These are phyloP conservation scores for Pseudocercospora vitis DNA, from an alignment of 2,329 filamentous ascomycete genomes.

Conservation along the genomic window DNA sequence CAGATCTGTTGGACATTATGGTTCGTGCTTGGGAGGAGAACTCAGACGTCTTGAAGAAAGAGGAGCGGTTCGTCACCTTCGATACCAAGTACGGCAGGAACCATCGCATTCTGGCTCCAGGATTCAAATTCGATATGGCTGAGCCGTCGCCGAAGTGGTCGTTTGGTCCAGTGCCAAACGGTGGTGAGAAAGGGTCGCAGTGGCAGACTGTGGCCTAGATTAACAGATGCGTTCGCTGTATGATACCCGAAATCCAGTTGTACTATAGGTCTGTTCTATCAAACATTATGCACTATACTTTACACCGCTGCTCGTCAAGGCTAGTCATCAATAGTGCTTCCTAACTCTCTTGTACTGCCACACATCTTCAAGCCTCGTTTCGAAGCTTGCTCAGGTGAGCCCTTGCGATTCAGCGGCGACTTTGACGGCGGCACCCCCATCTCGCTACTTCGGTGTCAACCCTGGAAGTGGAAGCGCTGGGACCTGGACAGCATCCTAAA, in stretches of 20 bases:
- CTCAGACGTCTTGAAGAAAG: slow-evolving; percentile 24
- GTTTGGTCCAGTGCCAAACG: slow-evolving; percentile 24
- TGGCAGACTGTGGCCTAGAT: slow-evolving; percentile 10
- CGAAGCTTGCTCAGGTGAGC: no score
- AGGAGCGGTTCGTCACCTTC: slow-evolving; percentile 27
- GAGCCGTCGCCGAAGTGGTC: slow-evolving; percentile 18
- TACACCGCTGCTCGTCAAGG: neutral
- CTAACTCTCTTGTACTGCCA: neutral
- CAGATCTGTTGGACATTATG: slow-evolving; percentile 34
- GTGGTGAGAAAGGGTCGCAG: slow-evolving; percentile 16
- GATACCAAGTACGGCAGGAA: slow-evolving; percentile 30
- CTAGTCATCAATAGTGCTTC: neutral
- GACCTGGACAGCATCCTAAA: neutral
- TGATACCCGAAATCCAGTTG: slow-evolving; percentile 6
- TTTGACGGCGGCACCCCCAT: neutral
- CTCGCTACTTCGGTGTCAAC: neutral
- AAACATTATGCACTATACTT: slow-evolving; percentile 5
- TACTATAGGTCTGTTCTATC: neutral
- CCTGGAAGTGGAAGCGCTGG: slow-evolving; percentile 1
- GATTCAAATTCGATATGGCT: slow-evolving; percentile 26
- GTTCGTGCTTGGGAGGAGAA: slow-evolving; percentile 35
- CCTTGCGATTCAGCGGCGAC: neutral
- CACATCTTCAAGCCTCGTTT: no score
- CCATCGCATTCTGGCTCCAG: slow-evolving; percentile 33
- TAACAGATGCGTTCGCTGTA: neutral